Evolutionary conservation across 805 yeast genomes (phyloP), one percentile per base, ranked within the genome.

Genomic region (Metschnikowia lunata): DNA sequence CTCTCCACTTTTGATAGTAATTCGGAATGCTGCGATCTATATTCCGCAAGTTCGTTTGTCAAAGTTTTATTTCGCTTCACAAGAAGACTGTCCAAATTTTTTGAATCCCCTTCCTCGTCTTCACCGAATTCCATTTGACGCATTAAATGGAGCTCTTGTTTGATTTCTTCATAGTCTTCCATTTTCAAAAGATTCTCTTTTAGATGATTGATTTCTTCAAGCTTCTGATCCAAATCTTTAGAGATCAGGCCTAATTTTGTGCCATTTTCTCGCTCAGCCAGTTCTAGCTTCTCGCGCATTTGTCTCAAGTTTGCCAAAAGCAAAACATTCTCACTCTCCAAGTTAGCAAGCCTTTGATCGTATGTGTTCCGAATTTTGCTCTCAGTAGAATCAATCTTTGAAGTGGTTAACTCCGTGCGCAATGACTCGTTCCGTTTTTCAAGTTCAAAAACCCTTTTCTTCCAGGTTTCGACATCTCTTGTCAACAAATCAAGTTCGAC

Each of bases 391-490:
- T 78, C 72, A 42, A 76, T 72, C 32, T 77, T 77, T 2, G 79
- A 72, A 36, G 70, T 63, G 34, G 84, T 77, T 41, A 89, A 61
- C 43, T 85, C 85, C 13, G 80, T 71, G 46, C 88, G 76, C 42
- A 89, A 69, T 40, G 83, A 82, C 56, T 85, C 86, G 56, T 88
- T 90, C 47, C 96, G 73, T 49, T 77, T 77, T 60, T 88, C 95
- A 42, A 89, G 74, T 55, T 84, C 88, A 39, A 79, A 60, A 1
- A 81, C 76, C 45, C 93, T 75, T 42, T 78, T 66, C 54, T 86
- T 85, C 36, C 86, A 76, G 26, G 79, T 63, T 56, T 86, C 93
- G 6, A 85, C 76, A 54, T 90, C 97, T 47, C 87, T 76, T 1
- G 82, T 74, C n/a, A 86, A 71, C 32, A 85, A 67, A 45, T 83